Evolutionary conservation across 805 yeast species (phyloP), one percentile per base, ranked within the genome.

Genomic region (Brettanomyces anomalus): DNA sequence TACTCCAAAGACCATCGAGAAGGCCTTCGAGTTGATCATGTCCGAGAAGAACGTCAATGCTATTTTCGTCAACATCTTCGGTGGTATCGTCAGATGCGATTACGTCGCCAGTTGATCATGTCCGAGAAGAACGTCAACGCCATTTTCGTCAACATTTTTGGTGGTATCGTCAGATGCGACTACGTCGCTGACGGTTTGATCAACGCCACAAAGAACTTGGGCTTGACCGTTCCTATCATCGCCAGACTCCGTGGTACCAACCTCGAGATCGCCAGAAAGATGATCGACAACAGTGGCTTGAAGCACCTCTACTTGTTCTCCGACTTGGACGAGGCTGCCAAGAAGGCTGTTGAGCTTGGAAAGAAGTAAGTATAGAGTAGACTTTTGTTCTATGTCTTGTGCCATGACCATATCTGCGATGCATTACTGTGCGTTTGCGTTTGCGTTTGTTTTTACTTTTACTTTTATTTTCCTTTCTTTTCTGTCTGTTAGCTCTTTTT

Each of bases 1-100:
- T 57, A 93, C 97, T 50, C 97, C 97, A 54, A 85, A 86, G 70
- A 90, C 98, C 60, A 93, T 93, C 62, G 94, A 89, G 73, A 84
- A 84, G 70, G 99, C 97, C 44, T 90, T 93, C 74, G 83, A 81
- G 69, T 78, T 93, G 67, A 90, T 93, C 60, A 24, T 24, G 28
- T 76, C 93, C 47, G 97, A 93, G 72, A 69, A 78, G 60, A 78
- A 80, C 58, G 97, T 93, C 53, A 79, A 85, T 58, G 95, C 96
- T 62, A 93, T 93, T 65, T 90, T 93, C 57, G 97, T 93, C 62
- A 93, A 93, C 79, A 93, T 93, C 60, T 93, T 93, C 60, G 99
- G 99, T 66, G 98, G 99, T 74, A 93, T 93, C 57, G 98, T 93
- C 57, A 87, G 99, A 77, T 93, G 98, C 72, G 99, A 93, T 71